Evolutionary conservation across 2,329 filamentous ascomycete genomes (phyloP), one percentile per base, ranked within the genome.

Genomic region (Acarospora socialis): DNA sequence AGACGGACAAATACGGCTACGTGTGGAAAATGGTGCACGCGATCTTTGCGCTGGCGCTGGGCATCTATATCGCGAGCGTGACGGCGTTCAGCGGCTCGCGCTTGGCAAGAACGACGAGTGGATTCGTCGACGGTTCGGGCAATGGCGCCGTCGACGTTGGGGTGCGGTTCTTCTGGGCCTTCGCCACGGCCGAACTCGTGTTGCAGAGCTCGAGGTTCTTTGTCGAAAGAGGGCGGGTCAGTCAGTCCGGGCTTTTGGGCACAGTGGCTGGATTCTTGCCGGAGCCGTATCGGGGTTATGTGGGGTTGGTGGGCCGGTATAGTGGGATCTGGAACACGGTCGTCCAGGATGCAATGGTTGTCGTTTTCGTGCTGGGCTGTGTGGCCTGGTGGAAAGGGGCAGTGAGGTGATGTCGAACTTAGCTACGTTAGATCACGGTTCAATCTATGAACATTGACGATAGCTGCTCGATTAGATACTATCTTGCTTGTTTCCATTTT

Each of bases 21-120:
- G 41, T 68, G 7, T 76, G 71, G 72, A 65, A 68, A 32, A 49
- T 70, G 14, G 47, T 73, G 7, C 73, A 77, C 45, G 60, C 65
- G 4, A 27, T 74, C 10, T 73, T 75, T 46, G 63, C 70, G 3
- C 47, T 74, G n/a, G 45, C 52, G 2, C 54, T 73, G 14, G 70
- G 66, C 1, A 42, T 66, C 23, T 77, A 76, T 49, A 58, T 36
- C 65, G 19, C 58, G 57, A 17, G 42, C 59, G 53, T 55, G 7
- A 60, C 59, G 9, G 58, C 61, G 0, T 68, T 67, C 46, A 62
- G 53, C 36, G 64, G 64, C 23, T 57, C 57, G 4, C n/a, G n/a
- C n/a, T n/a, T n/a, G n/a, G n/a, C n/a, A n/a, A n/a, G n/a, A n/a
- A 25, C 28, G 2, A 30, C 39, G n/a, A 29, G 24, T 4, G 32